Base-by-base conservation (phyloP, 306 rosid genomes). In the Prunus campanulata region DNA sequence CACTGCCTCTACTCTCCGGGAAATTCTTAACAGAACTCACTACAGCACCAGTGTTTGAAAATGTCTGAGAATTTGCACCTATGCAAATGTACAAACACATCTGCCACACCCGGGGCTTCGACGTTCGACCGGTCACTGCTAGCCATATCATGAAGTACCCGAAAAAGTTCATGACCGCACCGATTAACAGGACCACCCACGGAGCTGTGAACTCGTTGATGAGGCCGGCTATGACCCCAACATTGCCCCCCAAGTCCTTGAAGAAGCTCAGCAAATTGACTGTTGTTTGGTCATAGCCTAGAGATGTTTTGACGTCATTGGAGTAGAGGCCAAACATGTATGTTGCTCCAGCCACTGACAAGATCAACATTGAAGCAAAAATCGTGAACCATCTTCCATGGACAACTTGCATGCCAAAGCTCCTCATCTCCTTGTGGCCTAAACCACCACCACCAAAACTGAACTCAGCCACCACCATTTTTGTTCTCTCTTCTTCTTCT, bases 91-190 rank as follows among this genome's bases (percentile, higher is more conserved):
- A 92, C 19, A 92, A 46, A 51, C 96, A 90, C 97, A 92, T 88
- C 30, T 88, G 91, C 97, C 96, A 92, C 6, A 88, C 59, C 2
- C 42, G 77, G 18, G 93, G 96, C 27, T 77, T 84, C 1, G 88
- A 54, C 5, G 68, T 84, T 15, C 78, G 79, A 2, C 68, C 71
- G 0, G 90, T 86, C 44, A 92, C 91, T 0, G 96, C 88, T 0
- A 92, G 85, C 96, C 96, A 92, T 19, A 92, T 83, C 96, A 90
- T 90, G 82, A 86, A 84, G 87, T 92, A 92, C 65, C 96, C 97
- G 24, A 78, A 70, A 72, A 92, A 82, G 85, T 92, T 92, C 92
- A 92, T 85, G 59, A 69, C 46, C 7, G 87, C 88, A 0, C 97
- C 96, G 27, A 80, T 74, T 0, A 78, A 74, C 10, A 92, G 93